Conservation (phyloP, 2,329 filamentous ascomycete genomes). For the Capronia americana region DNA sequence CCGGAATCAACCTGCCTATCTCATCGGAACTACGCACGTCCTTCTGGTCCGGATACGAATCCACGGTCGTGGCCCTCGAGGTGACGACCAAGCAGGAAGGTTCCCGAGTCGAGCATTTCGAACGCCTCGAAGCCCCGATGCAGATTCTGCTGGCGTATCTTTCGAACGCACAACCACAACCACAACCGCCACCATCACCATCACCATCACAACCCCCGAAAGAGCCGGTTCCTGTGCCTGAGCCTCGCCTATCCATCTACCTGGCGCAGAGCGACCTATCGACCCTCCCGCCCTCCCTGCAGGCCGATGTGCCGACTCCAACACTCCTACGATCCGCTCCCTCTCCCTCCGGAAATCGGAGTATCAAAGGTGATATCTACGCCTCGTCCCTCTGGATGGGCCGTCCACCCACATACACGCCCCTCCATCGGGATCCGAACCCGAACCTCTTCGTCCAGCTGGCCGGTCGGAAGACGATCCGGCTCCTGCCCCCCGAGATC, state of each 20-base stretch:
- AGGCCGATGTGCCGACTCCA: slow-evolving; percentile 72
- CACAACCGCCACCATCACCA: not conserved
- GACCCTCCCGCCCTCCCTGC: slow-evolving; percentile 69
- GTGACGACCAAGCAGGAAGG: slow-evolving; percentile 48
- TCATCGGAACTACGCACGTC: slow-evolving; percentile 30
- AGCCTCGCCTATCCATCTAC: slow-evolving; percentile 62
- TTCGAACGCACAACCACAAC: slow-evolving; percentile 37
- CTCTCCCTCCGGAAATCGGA: not conserved
- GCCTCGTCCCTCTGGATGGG: slow-evolving; percentile 88
- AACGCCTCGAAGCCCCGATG: slow-evolving; percentile 59
- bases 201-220: slow-evolving; percentile 12
- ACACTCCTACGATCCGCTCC: not conserved
- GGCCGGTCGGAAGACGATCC: slow-evolving; percentile 72
- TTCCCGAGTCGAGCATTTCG: slow-evolving; percentile 45
- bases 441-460: slow-evolving; percentile 91
- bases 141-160: slow-evolving; percentile 67
- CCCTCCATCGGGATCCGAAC: slow-evolving; percentile 90
- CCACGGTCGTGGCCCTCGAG: slow-evolving; percentile 65
- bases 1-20: not conserved
- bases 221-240: slow-evolving; percentile 30
- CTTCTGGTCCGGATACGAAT: slow-evolving; percentile 49
- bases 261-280: slow-evolving; percentile 80
- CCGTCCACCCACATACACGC: slow-evolving; percentile 83
- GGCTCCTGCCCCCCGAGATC: slow-evolving; percentile 69
- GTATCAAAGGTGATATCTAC: slow-evolving; percentile 83